Evolutionary conservation across 768 basidiomycete species (phyloP), one percentile per base, ranked within the genome.

Genomic region (Suillus discolor): DNA sequence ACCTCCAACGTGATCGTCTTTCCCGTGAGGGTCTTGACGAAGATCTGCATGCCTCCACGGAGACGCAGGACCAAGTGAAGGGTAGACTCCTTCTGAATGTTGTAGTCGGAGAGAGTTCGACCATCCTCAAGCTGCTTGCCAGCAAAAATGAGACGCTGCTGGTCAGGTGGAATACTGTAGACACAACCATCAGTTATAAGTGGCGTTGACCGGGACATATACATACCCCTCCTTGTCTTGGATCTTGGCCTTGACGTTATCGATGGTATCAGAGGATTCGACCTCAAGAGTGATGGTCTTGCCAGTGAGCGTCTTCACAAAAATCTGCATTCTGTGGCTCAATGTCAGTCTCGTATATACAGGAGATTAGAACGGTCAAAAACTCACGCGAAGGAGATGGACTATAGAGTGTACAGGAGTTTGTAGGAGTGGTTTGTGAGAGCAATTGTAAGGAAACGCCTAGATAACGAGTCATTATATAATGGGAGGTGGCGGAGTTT

Each of bases 111-210:
- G 67, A 94, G 88, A 65, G 91, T 96, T 77, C 94, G 90, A 69
- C 96, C 96, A 80, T 98, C 96, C 82, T 97, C 95, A 70, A 98
- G 90, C 82, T 96, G 95, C 83, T 97, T 96, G 73, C 95, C 96
- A 65, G 94, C 95, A 76, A 97, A 97, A 83, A 97, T 96, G 79
- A 97, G 81, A 71, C 95, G 93, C 81, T 96, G 94, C 80, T 94
- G 93, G 80, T 95, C 93, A 70, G 90, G 90, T 51, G 64, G 61
- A 25, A 64, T 63, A 62, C 64, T 62, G 31, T 34, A 61, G 18
- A 16, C 6, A 36, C 5, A 20, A 31, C 11, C 6, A 18, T 60
- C 25, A 60, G 18, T 3, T 1, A 5, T 1, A 4, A 4, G 3
- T 42, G 6, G 11, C 12, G 4, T 18, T 7, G 0, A 15, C 6